Percentiles rank a stretch among this genome's conserved stretches.
Conservation (phyloP, 202 grass and related monocot species). For the Schoenoplectus triqueter region DNA sequence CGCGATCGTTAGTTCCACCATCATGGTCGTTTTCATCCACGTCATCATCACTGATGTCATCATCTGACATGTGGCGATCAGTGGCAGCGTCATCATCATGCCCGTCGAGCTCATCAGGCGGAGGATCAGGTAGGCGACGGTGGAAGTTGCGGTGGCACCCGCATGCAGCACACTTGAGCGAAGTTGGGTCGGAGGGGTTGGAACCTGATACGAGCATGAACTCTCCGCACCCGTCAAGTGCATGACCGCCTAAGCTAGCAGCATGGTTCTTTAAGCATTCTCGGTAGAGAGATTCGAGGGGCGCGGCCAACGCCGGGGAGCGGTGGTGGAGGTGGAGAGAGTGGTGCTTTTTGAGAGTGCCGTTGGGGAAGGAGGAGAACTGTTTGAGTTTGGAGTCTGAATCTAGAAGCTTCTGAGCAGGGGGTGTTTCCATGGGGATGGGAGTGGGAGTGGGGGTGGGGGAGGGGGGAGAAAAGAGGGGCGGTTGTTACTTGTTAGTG, state of each 20-base stretch:
- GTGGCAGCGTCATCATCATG: constrained; percentile 32
- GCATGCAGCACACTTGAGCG: constrained; percentile 82
- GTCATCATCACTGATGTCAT: constrained; percentile 62
- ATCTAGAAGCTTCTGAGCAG: constrained; percentile 37
- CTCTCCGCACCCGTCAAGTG: constrained; percentile 89
- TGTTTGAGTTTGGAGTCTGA: constrained; percentile 62
- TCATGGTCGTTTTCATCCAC: constrained; percentile 64
- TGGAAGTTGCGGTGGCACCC: constrained; percentile 99
- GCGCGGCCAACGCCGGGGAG: not conserved
- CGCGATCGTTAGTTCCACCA: constrained; percentile 51
- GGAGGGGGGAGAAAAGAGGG: not conserved
- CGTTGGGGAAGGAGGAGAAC: constrained; percentile 75
- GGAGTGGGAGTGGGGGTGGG: constrained; percentile 18
- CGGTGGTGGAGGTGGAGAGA: constrained; percentile 11
- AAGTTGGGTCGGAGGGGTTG: constrained; percentile 60
- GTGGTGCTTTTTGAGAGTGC: constrained; percentile 54
- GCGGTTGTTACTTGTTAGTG: constrained; percentile 22
- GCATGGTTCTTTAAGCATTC: constrained; percentile 99
- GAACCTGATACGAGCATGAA: constrained; percentile 67
- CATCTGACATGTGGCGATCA: constrained; percentile 46
- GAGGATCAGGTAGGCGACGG: constrained; percentile 53
- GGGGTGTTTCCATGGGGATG: constrained; percentile 37
- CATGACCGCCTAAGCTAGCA: constrained; percentile 75
- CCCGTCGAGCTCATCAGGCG: constrained; percentile 34
- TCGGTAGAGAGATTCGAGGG: constrained; percentile 48